phyloP scores from a whole-genome alignment of 371 early-diverging fungal genomes.

The Mortierella sp. region DNA sequence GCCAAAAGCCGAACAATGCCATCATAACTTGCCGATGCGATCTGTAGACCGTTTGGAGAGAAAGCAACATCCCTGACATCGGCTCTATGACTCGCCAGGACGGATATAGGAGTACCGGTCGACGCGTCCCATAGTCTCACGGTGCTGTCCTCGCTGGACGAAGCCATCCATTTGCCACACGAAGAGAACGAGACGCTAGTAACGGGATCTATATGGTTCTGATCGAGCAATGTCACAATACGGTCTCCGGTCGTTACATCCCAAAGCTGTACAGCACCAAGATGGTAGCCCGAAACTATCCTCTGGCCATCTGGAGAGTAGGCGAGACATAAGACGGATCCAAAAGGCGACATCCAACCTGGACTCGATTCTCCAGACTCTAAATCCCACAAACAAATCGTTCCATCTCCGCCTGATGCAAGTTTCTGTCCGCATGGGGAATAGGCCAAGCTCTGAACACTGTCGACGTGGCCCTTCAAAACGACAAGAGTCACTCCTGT shows the following conservation, averaged over 20 bases:
- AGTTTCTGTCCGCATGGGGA: background rate
- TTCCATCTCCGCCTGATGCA: background rate
- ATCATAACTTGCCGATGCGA: background rate
- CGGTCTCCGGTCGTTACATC: background rate
- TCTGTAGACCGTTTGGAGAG: background rate
- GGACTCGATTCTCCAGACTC: background rate
- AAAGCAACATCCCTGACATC: background rate
- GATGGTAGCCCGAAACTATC: background rate
- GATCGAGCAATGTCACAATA: too few species aligned
- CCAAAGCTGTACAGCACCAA: background rate
- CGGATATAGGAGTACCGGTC: background rate
- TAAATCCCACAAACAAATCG: background rate
- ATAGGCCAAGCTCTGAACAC: background rate
- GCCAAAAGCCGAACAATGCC: background rate
- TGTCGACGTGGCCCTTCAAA: background rate
- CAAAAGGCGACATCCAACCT: background rate
- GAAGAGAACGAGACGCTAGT: background rate
- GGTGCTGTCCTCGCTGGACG: background rate
- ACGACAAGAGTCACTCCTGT: background rate
- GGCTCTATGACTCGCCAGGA: background rate
- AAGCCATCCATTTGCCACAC: background rate
- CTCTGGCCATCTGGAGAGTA: background rate
- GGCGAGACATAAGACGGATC: background rate
- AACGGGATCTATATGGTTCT: background rate
- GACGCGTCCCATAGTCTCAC: background rate